Evolutionary conservation across 2,329 filamentous ascomycete genomes (phyloP), one percentile per base, ranked within the genome.

Genomic region (Fusarium zealandicum): DNA sequence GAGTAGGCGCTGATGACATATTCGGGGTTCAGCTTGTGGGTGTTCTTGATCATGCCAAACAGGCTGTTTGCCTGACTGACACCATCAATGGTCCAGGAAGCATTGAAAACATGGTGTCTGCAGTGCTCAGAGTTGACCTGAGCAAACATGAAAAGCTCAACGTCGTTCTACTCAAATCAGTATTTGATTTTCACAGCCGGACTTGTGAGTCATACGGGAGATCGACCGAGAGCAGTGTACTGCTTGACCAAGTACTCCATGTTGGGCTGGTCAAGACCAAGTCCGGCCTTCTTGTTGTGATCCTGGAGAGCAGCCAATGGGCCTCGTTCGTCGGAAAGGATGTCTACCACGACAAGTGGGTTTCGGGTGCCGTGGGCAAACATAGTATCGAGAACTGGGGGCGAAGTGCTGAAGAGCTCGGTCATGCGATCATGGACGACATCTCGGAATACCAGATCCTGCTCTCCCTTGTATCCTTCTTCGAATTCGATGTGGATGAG

Each of bases 51-150:
- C 95, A 99, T 98, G 30, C 87, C 87, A 70, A 99, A 99, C 7
- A 99, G 82, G 63, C 89, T 93, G 71, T 89, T 84, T 38, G 85
- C 82, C 82, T 93, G 95, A 61, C 82, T 78, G 63, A 89, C 81
- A 45, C 93, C 93, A 72, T 99, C 93, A 67, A 99, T 96, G 13
- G 88, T 95, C 92, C 95, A 99, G 54, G 87, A 88, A 22, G 95
- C 93, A 74, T 99, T 99, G 83, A 99, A 99, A 67, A 96, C 90
- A 80, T 97, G 96, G 73, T 84, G 82, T 18, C 81, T 80, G 64
- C 82, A 96, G 75, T 98, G 93, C 80, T 99, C 95, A 3, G 93
- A 98, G 79, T 98, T 98, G 72, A 99, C 93, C 76, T 99, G 95
- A 13, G 93, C 93, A 73, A 98, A 99, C 95, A 98, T 98, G 81